Conservation (phyloP, 345 rosid species). For the Laguncularia racemosa region DNA sequence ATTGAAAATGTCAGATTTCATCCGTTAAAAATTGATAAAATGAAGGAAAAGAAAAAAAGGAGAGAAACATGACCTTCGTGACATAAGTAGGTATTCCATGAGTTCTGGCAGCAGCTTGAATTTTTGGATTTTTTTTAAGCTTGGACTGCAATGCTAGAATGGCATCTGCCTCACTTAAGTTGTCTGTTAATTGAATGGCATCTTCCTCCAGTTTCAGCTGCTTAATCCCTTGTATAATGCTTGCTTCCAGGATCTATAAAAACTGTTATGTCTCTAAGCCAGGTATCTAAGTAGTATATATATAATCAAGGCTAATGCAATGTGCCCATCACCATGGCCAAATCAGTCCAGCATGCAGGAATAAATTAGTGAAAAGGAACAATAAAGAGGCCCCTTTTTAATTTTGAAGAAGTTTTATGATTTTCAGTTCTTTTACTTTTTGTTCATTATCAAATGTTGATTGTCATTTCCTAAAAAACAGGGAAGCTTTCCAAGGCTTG, state of each 20-base stretch:
- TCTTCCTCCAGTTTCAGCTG: slow-evolving; percentile 50
- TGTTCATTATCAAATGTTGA: no score
- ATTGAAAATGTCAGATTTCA: slow-evolving; percentile 5
- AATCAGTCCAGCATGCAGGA: no score
- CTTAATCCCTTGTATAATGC: slow-evolving; percentile 55
- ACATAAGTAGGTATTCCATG: slow-evolving; percentile 60
- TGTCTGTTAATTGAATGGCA: slow-evolving; percentile 46
- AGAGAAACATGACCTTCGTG: slow-evolving; percentile 47
- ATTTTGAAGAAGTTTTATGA: no score
- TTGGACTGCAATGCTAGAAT: slow-evolving; percentile 72
- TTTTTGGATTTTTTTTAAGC: slow-evolving; percentile 71
- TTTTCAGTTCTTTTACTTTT: no score
- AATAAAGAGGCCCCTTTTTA: no score
- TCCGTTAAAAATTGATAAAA: not conserved
- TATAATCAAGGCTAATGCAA: not conserved
- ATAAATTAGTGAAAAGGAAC: no score
- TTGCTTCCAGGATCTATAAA: slow-evolving; percentile 61
- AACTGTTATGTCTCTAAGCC: slow-evolving; percentile 35
- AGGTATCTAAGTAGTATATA: slow-evolving; percentile 4
- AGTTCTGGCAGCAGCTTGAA: slow-evolving; percentile 66
- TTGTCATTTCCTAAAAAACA: no score
- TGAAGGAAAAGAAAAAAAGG: not conserved
- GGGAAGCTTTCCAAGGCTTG: not conserved
- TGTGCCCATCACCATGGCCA: no score
- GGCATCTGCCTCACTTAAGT: slow-evolving; percentile 80